Conservation (phyloP, 139 green algal species). For the Tetradesmus lagerheimii region DNA sequence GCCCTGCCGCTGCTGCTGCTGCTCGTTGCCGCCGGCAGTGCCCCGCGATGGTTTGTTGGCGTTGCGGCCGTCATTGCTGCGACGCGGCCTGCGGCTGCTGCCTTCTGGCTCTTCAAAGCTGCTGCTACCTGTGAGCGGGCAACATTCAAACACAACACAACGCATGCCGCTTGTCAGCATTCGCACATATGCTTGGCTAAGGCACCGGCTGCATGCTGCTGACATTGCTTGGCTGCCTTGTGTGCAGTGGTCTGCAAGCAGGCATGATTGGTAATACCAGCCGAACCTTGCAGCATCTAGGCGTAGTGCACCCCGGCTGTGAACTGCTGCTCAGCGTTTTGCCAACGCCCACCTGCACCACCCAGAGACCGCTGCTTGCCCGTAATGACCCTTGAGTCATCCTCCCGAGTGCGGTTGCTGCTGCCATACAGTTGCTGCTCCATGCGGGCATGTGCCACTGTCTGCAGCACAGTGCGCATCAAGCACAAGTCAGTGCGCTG, state of each 20-base stretch:
- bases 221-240: neutral
- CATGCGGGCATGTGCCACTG: conserved; percentile 74
- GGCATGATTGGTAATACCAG: too few species aligned
- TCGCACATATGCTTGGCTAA: neutral
- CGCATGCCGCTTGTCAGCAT: neutral
- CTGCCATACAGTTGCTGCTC: conserved; percentile 79
- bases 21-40: conserved; percentile 18
- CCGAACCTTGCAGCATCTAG: too few species aligned
- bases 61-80: conserved; percentile 14
- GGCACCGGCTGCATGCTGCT: too few species aligned
- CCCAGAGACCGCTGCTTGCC: conserved; percentile 54
- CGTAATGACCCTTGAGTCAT: conserved; percentile 69
- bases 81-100: conserved; percentile 24
- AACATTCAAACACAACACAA: neutral
- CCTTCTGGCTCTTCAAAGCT: conserved; percentile 7
- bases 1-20: conserved; percentile 11
- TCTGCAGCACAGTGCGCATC: conserved; percentile 47
- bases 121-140: conserved; percentile 21
- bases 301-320: neutral
- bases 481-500: neutral
- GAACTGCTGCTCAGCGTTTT: neutral
- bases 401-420: conserved; percentile 13
- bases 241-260: neutral
- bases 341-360: neutral
- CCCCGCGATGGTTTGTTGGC: neutral